Evolutionary conservation across 139 green algal species (phyloP).

Genomic region (Tetradesmus obliquus): DNA sequence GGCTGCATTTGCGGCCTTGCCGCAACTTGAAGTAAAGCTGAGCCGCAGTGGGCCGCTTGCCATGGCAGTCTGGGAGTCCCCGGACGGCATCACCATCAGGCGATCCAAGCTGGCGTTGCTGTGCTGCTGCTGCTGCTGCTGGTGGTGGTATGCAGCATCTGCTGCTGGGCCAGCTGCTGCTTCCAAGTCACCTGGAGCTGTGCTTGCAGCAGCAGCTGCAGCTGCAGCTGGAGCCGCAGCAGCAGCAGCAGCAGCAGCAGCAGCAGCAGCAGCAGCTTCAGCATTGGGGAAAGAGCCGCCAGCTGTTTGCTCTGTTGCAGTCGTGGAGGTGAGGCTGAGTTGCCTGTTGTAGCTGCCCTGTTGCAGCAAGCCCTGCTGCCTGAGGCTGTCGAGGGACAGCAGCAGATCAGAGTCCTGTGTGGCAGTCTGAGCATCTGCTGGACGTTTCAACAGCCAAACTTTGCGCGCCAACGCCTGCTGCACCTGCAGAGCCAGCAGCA

Average conservation of each 20-base stretch:
- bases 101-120: not conserved
- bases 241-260: not conserved
- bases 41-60: not conserved
- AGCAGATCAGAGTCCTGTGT: not conserved
- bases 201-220: not conserved
- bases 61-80: not conserved
- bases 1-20: not conserved
- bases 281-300: no score
- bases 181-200: no score
- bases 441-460: slow-evolving; percentile 11
- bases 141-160: not conserved
- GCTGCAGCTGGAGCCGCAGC: not conserved
- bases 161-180: not conserved
- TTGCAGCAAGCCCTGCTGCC: not conserved
- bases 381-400: not conserved
- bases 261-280: no score
- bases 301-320: not conserved
- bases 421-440: not conserved
- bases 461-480: slow-evolving; percentile 30
- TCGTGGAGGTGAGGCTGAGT: not conserved
- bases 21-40: not conserved
- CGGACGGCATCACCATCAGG: not conserved
- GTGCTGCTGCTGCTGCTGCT: not conserved
- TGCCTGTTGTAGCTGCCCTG: not conserved
- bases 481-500: slow-evolving; percentile 11